Conservation (phyloP, 2,329 filamentous ascomycete species). For the Bretziella fagacearum region DNA sequence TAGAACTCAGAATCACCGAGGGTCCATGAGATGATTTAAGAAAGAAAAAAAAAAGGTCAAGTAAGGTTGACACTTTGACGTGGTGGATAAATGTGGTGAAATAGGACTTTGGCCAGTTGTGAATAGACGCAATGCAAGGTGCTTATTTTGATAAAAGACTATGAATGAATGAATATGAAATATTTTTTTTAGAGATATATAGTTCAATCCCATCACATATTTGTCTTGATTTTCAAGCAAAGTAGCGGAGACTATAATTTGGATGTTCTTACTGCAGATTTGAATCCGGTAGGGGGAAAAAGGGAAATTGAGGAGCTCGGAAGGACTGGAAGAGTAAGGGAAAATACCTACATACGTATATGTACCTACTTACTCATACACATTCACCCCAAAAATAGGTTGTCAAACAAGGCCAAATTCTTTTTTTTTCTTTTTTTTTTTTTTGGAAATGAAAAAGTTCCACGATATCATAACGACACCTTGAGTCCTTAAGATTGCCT, state of each 20-base stretch:
- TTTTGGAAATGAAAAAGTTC: too few species aligned
- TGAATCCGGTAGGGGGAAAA: too few species aligned
- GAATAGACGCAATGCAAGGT: neutral
- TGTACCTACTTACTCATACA: neutral
- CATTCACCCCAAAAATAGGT: neutral
- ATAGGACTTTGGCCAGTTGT: neutral
- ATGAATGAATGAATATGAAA: neutral
- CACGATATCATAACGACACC: too few species aligned
- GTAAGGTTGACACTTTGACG: constrained; percentile 1
- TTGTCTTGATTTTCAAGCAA: neutral
- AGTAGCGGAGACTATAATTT: neutral
- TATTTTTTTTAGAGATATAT: neutral
- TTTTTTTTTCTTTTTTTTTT: neutral
- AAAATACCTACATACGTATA: neutral
- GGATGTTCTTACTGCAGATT: neutral
- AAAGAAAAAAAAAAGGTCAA: neutral
- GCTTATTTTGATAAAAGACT: constrained; percentile 2
- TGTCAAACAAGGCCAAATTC: neutral
- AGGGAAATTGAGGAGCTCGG: neutral
- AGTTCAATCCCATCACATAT: neutral
- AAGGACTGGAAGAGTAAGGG: neutral
- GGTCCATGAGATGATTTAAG: neutral
- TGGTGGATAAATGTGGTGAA: neutral
- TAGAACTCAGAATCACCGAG: neutral
- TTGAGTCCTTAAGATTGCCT: too few species aligned